Base-by-base conservation (phyloP, 2,329 filamentous ascomycete genomes). In the Pseudogymnoascus sp. region DNA sequence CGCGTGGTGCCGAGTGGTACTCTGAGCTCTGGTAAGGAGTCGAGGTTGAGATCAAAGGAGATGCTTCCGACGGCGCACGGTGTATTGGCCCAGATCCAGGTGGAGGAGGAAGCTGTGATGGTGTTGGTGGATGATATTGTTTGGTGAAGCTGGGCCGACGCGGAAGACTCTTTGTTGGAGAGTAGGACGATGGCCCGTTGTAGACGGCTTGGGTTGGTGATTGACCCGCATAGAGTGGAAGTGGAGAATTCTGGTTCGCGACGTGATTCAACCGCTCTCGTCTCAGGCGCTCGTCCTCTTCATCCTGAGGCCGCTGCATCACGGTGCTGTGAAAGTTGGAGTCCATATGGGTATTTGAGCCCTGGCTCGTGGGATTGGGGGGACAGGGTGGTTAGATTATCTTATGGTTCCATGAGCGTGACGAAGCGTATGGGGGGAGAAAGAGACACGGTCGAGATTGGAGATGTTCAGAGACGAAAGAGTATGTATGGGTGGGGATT, bases 1-100 rank as follows among this genome's bases (percentile, higher is more conserved):
- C 76, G 68, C 72, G 73, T 62, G 70, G 65, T 26, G 70, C 67
- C 38, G 71, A 71, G 50, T 73, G 74, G 68, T 75, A 76, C 57
- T 73, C 71, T 64, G 71, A 71, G 53, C 67, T 69, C 67, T 71
- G 70, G 64, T 65, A 60, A 57, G 70, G 57, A 38, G 71, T 66
- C 50, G 68, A 63, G 44, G 69, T 65, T 53, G 69, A 64, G 23
- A 64, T 63, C 65, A 66, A 67, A 59, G 70, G 68, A 63, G 71
- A 72, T 60, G 67, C 67, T 65, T 68, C 68, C 44, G 65, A 68
- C 15, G 63, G 65, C 61, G 71, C 67, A 69, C 70, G 68, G 66
- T 70, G 71, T 63, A 66, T 65, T 21, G 68, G 21, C 63, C 66
- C 47, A 61, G 68, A 23, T 64, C 66, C 47, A 60, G 60, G 50